Base-by-base conservation (phyloP, 331 rosid species). In the Rhamnella rubrinervis region DNA sequence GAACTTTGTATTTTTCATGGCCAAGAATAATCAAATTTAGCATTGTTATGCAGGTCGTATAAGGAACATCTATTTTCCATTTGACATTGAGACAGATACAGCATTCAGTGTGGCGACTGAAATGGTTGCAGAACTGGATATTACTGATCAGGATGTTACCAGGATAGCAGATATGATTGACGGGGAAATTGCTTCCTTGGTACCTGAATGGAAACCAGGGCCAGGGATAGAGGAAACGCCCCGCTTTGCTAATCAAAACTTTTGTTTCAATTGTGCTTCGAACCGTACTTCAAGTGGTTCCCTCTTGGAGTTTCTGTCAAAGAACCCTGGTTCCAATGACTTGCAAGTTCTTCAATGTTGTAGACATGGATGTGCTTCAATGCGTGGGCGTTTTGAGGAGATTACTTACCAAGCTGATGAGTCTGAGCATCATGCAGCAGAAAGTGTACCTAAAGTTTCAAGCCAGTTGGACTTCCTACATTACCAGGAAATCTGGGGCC, bases 381-480 rank as follows among this genome's bases (percentile, higher is more conserved):
- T 79, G 87, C 98, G 84, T 1, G 97, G 98, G 12, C 90, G 97
- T 60, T 91, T 95, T 15, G 96, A 84, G 85, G 98, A 95, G 95
- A 65, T 91, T 21, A 86, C 87, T 3, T 89, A 82, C 51, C 82
- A 71, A 75, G 83, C 81, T 8, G 91, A 83, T 25, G 83, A 82
- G n/a, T 76, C 80, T 39, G 81, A 78, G 72, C 78, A 84, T 67
- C 83, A 75, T 52, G 78, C 56, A 21, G 47, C 63, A 46, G 78
- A 60, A 46, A 77, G 74, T 51, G 67, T 69, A 16, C 85, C 81
- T 53, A 80, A 80, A n/a, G 20, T 72, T 14, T 79, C 79, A 18
- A 75, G 55, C 58, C 80, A 77, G 61, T 52, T 75, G 12, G 74
- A 75, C 59, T 65, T 64, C 74, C 61, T 76, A 66, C 82, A 75